phyloP scores from a whole-genome alignment of 768 basidiomycete species.

The Boletus rubroflammeus region DNA sequence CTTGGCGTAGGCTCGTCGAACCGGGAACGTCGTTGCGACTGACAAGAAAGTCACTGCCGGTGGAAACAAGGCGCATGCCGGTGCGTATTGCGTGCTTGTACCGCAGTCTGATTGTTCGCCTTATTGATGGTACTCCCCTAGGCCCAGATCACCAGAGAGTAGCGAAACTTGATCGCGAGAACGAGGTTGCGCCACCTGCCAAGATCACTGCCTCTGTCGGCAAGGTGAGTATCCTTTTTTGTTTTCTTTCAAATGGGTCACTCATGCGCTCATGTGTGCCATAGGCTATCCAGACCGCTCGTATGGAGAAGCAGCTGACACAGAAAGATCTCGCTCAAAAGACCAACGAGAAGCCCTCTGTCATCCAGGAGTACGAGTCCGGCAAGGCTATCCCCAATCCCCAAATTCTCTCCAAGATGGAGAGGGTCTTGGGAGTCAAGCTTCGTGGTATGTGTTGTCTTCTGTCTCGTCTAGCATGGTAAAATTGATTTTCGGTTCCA shows the following conservation, averaged over 20 bases:
- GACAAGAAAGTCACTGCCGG: slow-evolving; percentile 75
- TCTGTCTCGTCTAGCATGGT: neutral
- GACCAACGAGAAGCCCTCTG: slow-evolving; percentile 89
- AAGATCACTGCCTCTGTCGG: slow-evolving; percentile 74
- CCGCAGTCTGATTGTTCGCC: neutral
- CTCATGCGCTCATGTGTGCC: slow-evolving; percentile 6
- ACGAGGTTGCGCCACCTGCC: slow-evolving; percentile 89
- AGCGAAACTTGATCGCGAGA: slow-evolving; percentile 91
- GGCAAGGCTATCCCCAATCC: slow-evolving; percentile 84
- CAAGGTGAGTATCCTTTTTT: slow-evolving; percentile 44
- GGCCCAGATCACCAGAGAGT: slow-evolving; percentile 92
- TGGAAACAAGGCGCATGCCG: slow-evolving; percentile 72
- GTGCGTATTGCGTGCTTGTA: slow-evolving; percentile 35
- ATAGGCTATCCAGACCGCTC: slow-evolving; percentile 79
- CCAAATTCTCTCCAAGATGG: slow-evolving; percentile 85
- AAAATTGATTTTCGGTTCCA: slow-evolving; percentile 25
- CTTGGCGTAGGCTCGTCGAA: slow-evolving; percentile 59
- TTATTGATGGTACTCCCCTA: slow-evolving; percentile 26
- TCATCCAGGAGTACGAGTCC: slow-evolving; percentile 86
- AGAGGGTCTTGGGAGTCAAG: slow-evolving; percentile 81
- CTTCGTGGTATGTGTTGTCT: slow-evolving; percentile 65
- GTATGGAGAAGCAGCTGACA: slow-evolving; percentile 72
- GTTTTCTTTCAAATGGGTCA: neutral
- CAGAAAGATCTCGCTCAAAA: slow-evolving; percentile 93
- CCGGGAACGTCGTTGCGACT: slow-evolving; percentile 73